Conservation (phyloP, 1,284 basidiomycete genomes). For the Boletus sp. region DNA sequence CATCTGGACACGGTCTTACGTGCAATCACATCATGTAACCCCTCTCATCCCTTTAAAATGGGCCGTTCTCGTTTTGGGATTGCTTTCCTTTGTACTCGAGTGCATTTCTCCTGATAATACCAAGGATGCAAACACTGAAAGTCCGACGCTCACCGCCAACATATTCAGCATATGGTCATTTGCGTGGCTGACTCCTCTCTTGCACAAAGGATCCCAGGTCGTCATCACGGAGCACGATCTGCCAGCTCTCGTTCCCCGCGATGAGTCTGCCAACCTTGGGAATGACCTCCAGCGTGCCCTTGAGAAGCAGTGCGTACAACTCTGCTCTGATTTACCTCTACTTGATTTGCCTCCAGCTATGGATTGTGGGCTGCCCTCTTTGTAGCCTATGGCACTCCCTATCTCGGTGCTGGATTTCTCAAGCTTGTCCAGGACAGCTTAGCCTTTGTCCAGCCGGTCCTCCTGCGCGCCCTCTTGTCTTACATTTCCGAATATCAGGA, state of each 20-base stretch:
- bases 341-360: slow-evolving; percentile 15
- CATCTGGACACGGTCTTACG: slow-evolving; percentile 62
- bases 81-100: slow-evolving; percentile 66
- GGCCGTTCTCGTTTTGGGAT: slow-evolving; percentile 45
- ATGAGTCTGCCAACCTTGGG: slow-evolving; percentile 74
- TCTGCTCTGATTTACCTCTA: neutral
- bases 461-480: slow-evolving; percentile 75
- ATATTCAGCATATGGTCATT: slow-evolving; percentile 78
- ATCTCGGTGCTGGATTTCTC: slow-evolving; percentile 59
- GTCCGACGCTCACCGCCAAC: slow-evolving; percentile 78
- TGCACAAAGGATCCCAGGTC: slow-evolving; percentile 61
- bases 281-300: slow-evolving; percentile 58
- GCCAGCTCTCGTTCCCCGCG: slow-evolving; percentile 59
- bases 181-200: slow-evolving; percentile 74
- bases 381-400: slow-evolving; percentile 77
- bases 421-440: slow-evolving; percentile 80
- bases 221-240: slow-evolving; percentile 78
- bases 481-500: slow-evolving; percentile 79
- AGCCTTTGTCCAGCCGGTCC: slow-evolving; percentile 85
- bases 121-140: slow-evolving; percentile 55
- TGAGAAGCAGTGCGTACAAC: slow-evolving; percentile 50
- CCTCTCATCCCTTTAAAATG: slow-evolving; percentile 48
- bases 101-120: slow-evolving; percentile 63
- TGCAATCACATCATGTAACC: slow-evolving; percentile 19
- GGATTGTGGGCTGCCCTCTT: slow-evolving; percentile 73